phyloP scores from a whole-genome alignment of 768 basidiomycete genomes.

The Collybiopsis confluens region DNA sequence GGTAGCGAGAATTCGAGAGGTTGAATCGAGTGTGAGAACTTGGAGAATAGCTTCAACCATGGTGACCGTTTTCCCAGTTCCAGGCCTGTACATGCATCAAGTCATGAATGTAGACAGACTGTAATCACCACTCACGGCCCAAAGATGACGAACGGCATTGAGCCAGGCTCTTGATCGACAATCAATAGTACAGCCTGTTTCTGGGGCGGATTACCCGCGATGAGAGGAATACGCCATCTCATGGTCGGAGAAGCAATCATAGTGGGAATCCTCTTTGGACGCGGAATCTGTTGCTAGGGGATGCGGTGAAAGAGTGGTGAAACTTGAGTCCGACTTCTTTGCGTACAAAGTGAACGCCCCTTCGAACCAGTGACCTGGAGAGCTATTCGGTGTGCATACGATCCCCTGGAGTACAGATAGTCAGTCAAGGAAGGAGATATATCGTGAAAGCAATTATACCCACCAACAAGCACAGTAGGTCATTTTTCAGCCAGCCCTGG shows the following conservation, averaged over 20 bases:
- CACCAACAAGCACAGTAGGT: constrained; percentile 53
- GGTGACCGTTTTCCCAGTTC: constrained; percentile 67
- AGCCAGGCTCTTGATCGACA: too few relatives aligned
- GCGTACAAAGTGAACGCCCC: constrained; percentile 54
- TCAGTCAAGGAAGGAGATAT: background rate
- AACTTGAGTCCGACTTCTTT: constrained; percentile 50
- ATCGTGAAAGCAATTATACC: constrained; percentile 13
- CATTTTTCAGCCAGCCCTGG: constrained; percentile 56
- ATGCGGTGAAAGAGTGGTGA: constrained; percentile 35
- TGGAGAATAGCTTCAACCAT: too few relatives aligned
- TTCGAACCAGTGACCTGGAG: constrained; percentile 49
- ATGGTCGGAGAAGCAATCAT: constrained; percentile 16
- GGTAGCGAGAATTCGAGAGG: too few relatives aligned
- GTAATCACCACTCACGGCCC: constrained; percentile 40
- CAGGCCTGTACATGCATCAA: constrained; percentile 34
- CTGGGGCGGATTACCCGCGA: too few relatives aligned
- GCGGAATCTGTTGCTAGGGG: constrained; percentile 34
- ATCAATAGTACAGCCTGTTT: too few relatives aligned
- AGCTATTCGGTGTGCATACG: constrained; percentile 38
- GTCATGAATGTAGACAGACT: too few relatives aligned
- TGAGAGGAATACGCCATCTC: too few relatives aligned
- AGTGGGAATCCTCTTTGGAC: constrained; percentile 22
- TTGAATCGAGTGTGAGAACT: too few relatives aligned
- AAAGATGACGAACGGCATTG: too few relatives aligned
- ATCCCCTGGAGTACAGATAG: constrained; percentile 39